phyloP scores from a whole-genome alignment of 2,329 filamentous ascomycete species.

The Stagonosporopsis chrysanthemi region DNA sequence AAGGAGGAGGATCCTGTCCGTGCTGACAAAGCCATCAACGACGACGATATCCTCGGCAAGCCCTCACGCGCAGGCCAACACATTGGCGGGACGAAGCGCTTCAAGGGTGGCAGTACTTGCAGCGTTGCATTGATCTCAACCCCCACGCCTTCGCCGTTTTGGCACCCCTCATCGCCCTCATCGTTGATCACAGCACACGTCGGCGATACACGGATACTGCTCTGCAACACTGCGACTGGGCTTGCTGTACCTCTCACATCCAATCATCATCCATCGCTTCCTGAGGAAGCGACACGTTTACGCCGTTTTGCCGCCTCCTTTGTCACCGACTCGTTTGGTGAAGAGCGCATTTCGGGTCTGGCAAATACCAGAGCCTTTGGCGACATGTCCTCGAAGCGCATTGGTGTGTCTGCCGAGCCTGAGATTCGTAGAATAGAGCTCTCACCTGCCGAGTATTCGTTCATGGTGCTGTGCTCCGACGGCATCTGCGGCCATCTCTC shows the following conservation, averaged over 20 bases:
- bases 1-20: constrained; percentile 73
- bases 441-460: constrained; percentile 83
- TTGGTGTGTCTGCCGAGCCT: constrained; percentile 93
- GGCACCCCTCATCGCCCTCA: constrained; percentile 86
- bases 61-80: constrained; percentile 58
- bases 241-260: constrained; percentile 81
- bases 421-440: constrained; percentile 84
- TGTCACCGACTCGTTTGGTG: constrained; percentile 94
- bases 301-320: constrained; percentile 87
- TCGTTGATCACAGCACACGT: constrained; percentile 89
- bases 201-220: constrained; percentile 87
- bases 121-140: constrained; percentile 91
- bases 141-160: constrained; percentile 89
- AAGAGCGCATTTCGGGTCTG: constrained; percentile 91
- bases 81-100: constrained; percentile 80
- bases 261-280: constrained; percentile 91
- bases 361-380: constrained; percentile 96
- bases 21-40: constrained; percentile 80
- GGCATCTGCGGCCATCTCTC: constrained; percentile 84
- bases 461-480: constrained; percentile 87
- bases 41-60: constrained; percentile 80
- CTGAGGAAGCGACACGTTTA: constrained; percentile 81
- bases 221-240: constrained; percentile 87
- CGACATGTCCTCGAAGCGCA: constrained; percentile 88
- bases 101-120: constrained; percentile 92